Evolutionary conservation across 2,329 filamentous ascomycete genomes (phyloP).

Genomic region (Didymella arachidicola): DNA sequence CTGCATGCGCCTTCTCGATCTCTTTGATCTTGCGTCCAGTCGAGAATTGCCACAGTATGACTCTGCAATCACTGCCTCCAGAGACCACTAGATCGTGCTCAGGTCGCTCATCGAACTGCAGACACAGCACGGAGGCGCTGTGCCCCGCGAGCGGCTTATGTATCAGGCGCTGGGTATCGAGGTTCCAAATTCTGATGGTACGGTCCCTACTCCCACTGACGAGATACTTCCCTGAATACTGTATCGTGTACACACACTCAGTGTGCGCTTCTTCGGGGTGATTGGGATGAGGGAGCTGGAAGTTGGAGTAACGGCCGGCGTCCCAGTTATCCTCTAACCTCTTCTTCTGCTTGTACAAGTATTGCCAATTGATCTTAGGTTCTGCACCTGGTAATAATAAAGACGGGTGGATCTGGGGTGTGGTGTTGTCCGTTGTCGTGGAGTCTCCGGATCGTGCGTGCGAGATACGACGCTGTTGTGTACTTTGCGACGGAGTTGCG

Average conservation of each 20-base stretch:
- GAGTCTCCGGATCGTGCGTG: conserved; percentile 18
- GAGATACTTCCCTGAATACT: conserved; percentile 83
- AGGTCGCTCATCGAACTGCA: conserved; percentile 91
- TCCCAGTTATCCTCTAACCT: conserved; percentile 92
- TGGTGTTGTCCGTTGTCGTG: conserved; percentile 16
- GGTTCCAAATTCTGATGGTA: conserved; percentile 87
- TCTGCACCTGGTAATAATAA: conserved; percentile 50
- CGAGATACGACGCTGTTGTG: conserved; percentile 31
- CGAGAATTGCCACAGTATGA: conserved; percentile 93
- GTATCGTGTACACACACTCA: conserved; percentile 94
- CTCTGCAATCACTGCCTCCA: conserved; percentile 88
- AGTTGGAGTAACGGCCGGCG: conserved; percentile 79
- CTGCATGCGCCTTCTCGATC: conserved; percentile 78
- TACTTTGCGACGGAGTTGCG: conserved; percentile 26
- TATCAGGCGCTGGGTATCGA: conserved; percentile 80
- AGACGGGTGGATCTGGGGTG: conserved; percentile 41
- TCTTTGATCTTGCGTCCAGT: conserved; percentile 83
- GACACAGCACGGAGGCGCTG: conserved; percentile 84
- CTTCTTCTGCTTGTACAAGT: conserved; percentile 87
- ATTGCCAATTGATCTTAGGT: conserved; percentile 85
- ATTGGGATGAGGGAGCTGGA: conserved; percentile 86
- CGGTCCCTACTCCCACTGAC: conserved; percentile 93
- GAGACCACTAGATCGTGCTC: conserved; percentile 93
- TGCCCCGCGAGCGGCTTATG: conserved; percentile 79
- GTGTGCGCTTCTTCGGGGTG: conserved; percentile 82